These are phyloP conservation scores for Drechslerella coelobrocha DNA, from an alignment of 2,329 filamentous ascomycete species.

Conservation along the genomic window DNA sequence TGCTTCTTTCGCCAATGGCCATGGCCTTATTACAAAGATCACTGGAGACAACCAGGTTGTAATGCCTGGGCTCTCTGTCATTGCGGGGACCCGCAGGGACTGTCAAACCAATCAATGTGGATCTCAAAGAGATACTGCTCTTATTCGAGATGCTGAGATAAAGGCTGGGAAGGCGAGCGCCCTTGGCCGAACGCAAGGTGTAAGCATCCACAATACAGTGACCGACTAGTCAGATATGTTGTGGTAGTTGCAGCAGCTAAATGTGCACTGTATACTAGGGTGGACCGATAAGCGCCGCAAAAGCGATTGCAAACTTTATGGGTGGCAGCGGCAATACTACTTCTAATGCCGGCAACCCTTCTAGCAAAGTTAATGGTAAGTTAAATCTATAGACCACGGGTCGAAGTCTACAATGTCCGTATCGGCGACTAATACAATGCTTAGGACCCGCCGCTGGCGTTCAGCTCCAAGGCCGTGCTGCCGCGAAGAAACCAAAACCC, in stretches of 20 bases:
- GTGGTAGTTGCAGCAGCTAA: conserved; percentile 58
- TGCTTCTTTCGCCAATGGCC: conserved; percentile 63
- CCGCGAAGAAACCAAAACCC: conserved; percentile 57
- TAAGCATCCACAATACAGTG: not conserved
- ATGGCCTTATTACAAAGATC: conserved; percentile 66
- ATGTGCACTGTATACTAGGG: conserved; percentile 55
- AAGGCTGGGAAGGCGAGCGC: conserved; percentile 64
- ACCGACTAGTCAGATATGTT: not conserved
- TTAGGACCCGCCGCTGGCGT: conserved; percentile 53
- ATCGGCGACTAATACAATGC: not conserved
- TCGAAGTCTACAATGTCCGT: not conserved
- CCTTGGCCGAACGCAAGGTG: conserved; percentile 61
- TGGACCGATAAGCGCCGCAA: conserved; percentile 66
- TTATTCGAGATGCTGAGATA: conserved; percentile 70
- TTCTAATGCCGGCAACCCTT: conserved; percentile 54
- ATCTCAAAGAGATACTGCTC: conserved; percentile 73
- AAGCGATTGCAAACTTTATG: conserved; percentile 69
- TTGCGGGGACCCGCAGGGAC: conserved; percentile 72
- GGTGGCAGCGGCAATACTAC: conserved; percentile 56
- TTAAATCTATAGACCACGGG: conserved; percentile 54
- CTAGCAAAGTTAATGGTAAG: conserved; percentile 51
- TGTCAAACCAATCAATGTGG: conserved; percentile 69
- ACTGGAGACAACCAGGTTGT: conserved; percentile 68
- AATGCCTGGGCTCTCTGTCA: conserved; percentile 69
- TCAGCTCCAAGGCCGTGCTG: conserved; percentile 55